Percentiles rank a stretch among this genome's conserved stretches.
phyloP scores from a whole-genome alignment of 75 land plant species.

The Pinus taeda region DNA sequence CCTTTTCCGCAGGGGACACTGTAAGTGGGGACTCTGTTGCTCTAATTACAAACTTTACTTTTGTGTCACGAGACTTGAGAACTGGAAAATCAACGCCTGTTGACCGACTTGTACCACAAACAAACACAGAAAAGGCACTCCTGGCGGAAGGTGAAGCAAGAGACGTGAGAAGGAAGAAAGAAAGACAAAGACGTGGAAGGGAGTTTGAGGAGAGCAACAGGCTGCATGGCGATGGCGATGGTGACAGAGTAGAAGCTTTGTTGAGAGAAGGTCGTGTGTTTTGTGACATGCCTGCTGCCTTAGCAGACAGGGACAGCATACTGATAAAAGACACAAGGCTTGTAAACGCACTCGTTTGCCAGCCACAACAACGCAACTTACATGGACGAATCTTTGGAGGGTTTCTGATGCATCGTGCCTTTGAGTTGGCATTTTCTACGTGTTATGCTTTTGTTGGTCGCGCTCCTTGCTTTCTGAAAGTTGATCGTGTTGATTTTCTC shows the following conservation, averaged over 20 bases:
- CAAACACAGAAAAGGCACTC: too few relatives aligned
- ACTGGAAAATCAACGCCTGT: too few relatives aligned
- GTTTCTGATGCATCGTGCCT: conserved; percentile 69
- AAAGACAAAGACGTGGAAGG: too few relatives aligned
- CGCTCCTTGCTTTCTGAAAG: conserved; percentile 82
- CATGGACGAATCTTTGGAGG: too few relatives aligned
- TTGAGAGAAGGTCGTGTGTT: too few relatives aligned
- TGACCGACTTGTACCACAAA: too few relatives aligned
- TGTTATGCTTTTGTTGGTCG: conserved; percentile 88
- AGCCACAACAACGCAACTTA: conserved; percentile 4
- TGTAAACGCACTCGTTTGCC: too few relatives aligned
- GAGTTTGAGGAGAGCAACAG: accelerated
- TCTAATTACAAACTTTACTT: conserved; percentile 86
- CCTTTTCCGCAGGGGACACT: conserved; percentile 19
- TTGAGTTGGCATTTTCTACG: conserved; percentile 88
- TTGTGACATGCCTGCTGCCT: conserved; percentile 82
- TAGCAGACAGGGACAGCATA: conserved; percentile 89
- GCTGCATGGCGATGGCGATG: too few relatives aligned
- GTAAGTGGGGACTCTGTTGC: conserved; percentile 43
- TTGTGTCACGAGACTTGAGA: conserved; percentile 88
- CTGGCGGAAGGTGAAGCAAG: accelerated
- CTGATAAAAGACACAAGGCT: conserved; percentile 72
- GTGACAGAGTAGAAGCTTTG: too few relatives aligned
- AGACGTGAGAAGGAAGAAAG: too few relatives aligned
- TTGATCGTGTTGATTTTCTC: conserved; percentile 92